phyloP scores from a whole-genome alignment of 257 asterid genomes.

The Primulina tabacum region DNA sequence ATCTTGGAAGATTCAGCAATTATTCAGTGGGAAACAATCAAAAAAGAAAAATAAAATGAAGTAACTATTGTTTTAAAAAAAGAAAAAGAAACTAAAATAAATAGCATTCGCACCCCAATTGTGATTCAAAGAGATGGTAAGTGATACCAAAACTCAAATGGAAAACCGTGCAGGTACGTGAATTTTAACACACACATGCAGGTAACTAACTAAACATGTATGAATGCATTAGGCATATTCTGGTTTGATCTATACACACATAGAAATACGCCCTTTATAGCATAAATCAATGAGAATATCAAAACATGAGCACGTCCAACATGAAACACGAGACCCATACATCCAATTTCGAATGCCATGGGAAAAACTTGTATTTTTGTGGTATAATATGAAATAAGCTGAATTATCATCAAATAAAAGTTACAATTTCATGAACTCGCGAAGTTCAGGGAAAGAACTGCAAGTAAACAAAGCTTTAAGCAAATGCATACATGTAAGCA shows the following conservation, averaged over 20 bases:
- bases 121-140: not conserved
- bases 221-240: not conserved
- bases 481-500: not conserved
- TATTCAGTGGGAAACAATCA: slow-evolving; percentile 3
- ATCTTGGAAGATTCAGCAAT: not conserved
- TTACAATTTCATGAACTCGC: too few relatives aligned
- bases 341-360: not conserved
- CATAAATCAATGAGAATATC: too few relatives aligned
- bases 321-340: too few relatives aligned
- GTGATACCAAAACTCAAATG: not conserved
- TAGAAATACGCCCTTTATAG: too few relatives aligned
- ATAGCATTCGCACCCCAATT: not conserved
- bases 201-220: not conserved
- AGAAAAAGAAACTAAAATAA: not conserved
- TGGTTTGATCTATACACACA: too few relatives aligned
- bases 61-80: not conserved
- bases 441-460: not conserved
- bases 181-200: not conserved
- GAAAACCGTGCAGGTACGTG: not conserved
- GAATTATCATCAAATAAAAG: not conserved
- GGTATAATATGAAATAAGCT: not conserved
- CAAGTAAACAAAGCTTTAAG: not conserved
- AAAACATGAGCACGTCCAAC: too few relatives aligned
- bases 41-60: not conserved
- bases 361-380: too few relatives aligned